These are phyloP conservation scores for Phaeodactylum tricornutum DNA, from an alignment of 108 stramenopile genomes.

Conservation along the genomic window DNA sequence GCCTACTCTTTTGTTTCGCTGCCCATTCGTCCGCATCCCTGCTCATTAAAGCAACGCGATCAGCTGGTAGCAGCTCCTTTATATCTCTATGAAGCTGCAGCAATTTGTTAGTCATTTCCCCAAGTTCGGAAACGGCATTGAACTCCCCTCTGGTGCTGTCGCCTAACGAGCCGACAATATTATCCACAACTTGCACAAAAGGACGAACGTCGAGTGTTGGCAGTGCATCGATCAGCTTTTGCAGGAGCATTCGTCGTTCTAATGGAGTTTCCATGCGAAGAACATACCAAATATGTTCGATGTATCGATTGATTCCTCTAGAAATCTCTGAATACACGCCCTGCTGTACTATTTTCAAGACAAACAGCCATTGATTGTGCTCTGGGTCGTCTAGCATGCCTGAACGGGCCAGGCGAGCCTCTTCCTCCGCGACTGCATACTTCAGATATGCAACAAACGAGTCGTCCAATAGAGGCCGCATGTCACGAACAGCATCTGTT, in stretches of 20 bases:
- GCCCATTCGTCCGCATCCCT: conserved; percentile 85
- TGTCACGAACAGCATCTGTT: conserved; percentile 74
- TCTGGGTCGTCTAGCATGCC: conserved; percentile 74
- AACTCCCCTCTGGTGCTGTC: conserved; percentile 67
- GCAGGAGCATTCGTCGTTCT: conserved; percentile 51
- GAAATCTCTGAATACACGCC: conserved; percentile 79
- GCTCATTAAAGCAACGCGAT: conserved; percentile 58
- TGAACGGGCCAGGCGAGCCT: conserved; percentile 57
- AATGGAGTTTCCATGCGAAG: conserved; percentile 70
- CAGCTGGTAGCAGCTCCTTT: conserved; percentile 72
- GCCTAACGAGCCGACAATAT: conserved; percentile 72
- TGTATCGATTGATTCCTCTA: conserved; percentile 55
- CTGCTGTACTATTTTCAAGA: conserved; percentile 79
- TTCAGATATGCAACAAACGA: conserved; percentile 81
- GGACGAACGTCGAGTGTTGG: conserved; percentile 84
- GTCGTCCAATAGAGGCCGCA: conserved; percentile 81
- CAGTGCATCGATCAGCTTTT: conserved; percentile 69
- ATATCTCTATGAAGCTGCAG: conserved; percentile 72
- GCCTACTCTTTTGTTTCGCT: conserved; percentile 39
- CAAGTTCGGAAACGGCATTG: conserved; percentile 29
- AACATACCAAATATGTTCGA: conserved; percentile 76
- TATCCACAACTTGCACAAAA: conserved; percentile 81
- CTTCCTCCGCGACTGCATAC: conserved; percentile 83
- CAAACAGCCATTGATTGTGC: conserved; percentile 79
- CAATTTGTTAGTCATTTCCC: conserved; percentile 74